Conservation (phyloP, 2,329 filamentous ascomycete species). For the Penicillium sp. region DNA sequence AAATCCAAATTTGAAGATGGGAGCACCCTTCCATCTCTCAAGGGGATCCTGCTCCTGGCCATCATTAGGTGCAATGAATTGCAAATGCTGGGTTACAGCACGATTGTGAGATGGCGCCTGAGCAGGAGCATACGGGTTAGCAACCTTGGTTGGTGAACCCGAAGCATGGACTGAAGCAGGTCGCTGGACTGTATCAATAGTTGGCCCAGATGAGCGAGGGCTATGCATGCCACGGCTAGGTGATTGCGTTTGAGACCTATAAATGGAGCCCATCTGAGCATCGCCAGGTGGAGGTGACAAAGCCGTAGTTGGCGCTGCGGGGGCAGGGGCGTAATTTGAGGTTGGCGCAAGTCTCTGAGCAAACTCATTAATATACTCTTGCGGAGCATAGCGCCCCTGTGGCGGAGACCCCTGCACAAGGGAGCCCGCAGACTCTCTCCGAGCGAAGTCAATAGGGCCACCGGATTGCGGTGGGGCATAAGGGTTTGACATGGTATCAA, state of each 20-base stretch:
- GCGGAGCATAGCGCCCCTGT: conserved; percentile 35
- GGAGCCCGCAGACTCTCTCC: conserved; percentile 9
- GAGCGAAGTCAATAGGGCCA: conserved; percentile 2
- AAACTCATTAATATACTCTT: conserved; percentile 34
- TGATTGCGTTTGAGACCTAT: conserved; percentile 60
- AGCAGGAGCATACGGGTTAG: conserved; percentile 38
- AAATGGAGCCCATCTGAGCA: conserved; percentile 41
- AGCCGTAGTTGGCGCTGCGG: conserved; percentile 12
- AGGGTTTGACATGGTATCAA: conserved; percentile 18
- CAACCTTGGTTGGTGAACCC: conserved; percentile 40
- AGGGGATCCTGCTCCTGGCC: conserved; percentile 69
- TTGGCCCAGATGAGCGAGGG: conserved; percentile 45
- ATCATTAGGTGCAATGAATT: conserved; percentile 58
- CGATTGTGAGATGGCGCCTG: conserved; percentile 37
- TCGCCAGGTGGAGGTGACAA: conserved; percentile 28
- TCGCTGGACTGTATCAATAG: conserved; percentile 50
- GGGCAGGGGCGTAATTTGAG: conserved; percentile 13
- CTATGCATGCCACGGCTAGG: conserved; percentile 57
- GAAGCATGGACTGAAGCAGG: conserved; percentile 58
- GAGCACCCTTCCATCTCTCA: conserved; percentile 86
- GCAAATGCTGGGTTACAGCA: conserved; percentile 52
- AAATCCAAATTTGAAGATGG: conserved; percentile 84
- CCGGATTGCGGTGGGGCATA: conserved; percentile 12
- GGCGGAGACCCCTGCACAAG: conserved; percentile 26
- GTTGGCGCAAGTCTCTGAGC: conserved; percentile 31